These are phyloP conservation scores for Fusarium sublunatum DNA, from an alignment of 2,329 filamentous ascomycete species.

Conservation along the genomic window DNA sequence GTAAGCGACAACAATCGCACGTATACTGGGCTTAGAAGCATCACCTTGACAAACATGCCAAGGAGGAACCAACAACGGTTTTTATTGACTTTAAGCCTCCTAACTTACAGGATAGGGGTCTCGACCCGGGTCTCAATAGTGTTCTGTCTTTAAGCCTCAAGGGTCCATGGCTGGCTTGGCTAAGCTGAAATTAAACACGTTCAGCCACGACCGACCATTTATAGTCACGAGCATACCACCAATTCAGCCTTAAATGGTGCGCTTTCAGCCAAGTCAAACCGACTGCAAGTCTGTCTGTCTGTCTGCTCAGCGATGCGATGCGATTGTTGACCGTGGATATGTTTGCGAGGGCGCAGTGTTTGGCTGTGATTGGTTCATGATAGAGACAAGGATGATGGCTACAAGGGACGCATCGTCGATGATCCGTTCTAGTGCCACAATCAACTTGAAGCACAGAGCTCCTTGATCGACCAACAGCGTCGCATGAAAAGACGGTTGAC, in stretches of 20 bases:
- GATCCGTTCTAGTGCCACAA: conserved; percentile 24
- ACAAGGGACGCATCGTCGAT: conserved; percentile 18
- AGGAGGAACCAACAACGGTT: not conserved
- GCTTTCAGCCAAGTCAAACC: not conserved
- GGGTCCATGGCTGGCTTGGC: conserved; percentile 23
- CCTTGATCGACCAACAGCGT: conserved; percentile 20
- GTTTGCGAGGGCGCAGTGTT: not conserved
- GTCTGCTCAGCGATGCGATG: no score
- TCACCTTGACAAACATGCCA: not conserved
- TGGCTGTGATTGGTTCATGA: not conserved
- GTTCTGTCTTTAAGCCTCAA: conserved; percentile 17
- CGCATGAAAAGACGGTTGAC: conserved; percentile 1
- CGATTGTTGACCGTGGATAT: not conserved
- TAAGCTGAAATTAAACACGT: conserved; percentile 11
- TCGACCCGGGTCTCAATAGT: not conserved
- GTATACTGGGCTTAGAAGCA: not conserved
- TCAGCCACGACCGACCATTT: conserved; percentile 3
- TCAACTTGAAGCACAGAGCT: conserved; percentile 12
- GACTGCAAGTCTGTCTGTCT: not conserved
- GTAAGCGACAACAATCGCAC: not conserved
- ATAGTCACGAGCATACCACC: conserved; percentile 9
- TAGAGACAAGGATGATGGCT: not conserved
- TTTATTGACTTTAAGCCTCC: not conserved
- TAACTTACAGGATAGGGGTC: conserved; percentile 6
- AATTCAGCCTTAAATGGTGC: conserved; percentile 21